Base-by-base conservation (phyloP, 257 asterid species). In the Petrea volubilis region DNA sequence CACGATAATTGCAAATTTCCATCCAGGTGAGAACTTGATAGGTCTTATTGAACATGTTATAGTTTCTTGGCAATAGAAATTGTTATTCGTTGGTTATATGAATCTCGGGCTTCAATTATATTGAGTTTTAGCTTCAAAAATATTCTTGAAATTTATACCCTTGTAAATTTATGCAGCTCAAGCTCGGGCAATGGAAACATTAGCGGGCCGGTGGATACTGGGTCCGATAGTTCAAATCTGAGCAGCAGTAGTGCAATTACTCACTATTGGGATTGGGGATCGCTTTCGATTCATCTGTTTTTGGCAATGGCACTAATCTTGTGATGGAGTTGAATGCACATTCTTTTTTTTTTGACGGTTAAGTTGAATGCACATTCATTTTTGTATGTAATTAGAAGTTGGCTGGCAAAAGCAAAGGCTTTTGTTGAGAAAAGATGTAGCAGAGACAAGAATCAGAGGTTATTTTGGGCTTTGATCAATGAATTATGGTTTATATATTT, bases 1-100 rank as follows among this genome's bases (percentile, higher is more conserved):
- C 77, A 72, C 64, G 61, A 34, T 15, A 79, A 78, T 5, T 92
- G 98, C 93, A 90, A 80, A 77, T 80, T 92, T 69, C 92, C 86
- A 34, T 86, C 96, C 66, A 90, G 96, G 98, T 90, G 81, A 84
- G 83, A 41, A 58, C 58, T 47, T 36, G 14, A 44, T 44, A 44
- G 34, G 61, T 73, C 53, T 61, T 50, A 12, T 4, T 52, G 21
- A 46, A 47, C 4, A 38, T 38, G 43, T n/a, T n/a, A n/a, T n/a
- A n/a, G n/a, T n/a, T n/a, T n/a, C n/a, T n/a, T n/a, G n/a, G n/a
- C n/a, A n/a, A n/a, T n/a, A n/a, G n/a, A n/a, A n/a, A n/a, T n/a
- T n/a, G n/a, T n/a, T n/a, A n/a, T n/a, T n/a, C n/a, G n/a, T n/a
- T n/a, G n/a, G n/a, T n/a, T n/a, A n/a, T n/a, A n/a, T n/a, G n/a